Conservation (phyloP, 768 basidiomycete species). For the Kwoniella heveanensis region DNA sequence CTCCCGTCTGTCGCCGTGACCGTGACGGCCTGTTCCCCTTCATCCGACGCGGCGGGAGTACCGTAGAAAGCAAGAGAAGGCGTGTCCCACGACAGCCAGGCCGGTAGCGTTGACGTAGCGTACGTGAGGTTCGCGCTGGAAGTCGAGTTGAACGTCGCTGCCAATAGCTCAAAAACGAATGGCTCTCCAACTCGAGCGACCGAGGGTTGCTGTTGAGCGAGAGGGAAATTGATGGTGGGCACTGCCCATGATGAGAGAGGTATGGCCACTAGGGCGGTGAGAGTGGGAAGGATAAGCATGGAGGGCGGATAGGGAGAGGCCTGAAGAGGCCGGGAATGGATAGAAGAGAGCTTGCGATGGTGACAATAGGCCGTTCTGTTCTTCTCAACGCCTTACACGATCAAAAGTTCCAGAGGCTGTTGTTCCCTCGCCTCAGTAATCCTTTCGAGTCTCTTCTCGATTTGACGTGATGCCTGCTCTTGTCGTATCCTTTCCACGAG, state of each 20-base stretch:
- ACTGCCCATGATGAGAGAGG: slow-evolving; percentile 28
- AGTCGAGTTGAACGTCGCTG: slow-evolving; percentile 64
- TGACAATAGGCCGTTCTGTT: neutral
- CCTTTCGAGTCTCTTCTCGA: too few relatives aligned
- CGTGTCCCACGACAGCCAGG: slow-evolving; percentile 77
- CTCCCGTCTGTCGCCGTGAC: slow-evolving; percentile 63
- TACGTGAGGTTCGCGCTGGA: slow-evolving; percentile 59
- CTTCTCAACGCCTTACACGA: neutral
- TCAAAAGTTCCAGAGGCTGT: neutral
- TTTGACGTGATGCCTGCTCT: neutral
- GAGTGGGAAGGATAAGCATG: slow-evolving; percentile 25
- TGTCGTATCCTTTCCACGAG: neutral
- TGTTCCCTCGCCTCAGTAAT: neutral
- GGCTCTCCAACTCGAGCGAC: slow-evolving; percentile 69
- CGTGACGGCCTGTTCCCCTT: slow-evolving; percentile 66
- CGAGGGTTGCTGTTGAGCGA: slow-evolving; percentile 73
- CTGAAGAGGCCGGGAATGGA: slow-evolving; percentile 15
- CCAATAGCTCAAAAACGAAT: slow-evolving; percentile 72
- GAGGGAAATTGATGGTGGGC: slow-evolving; percentile 62
- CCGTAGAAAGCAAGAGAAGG: slow-evolving; percentile 67
- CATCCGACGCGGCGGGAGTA: slow-evolving; percentile 66
- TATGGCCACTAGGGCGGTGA: slow-evolving; percentile 32
- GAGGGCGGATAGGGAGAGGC: slow-evolving; percentile 3
- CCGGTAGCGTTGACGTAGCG: slow-evolving; percentile 65
- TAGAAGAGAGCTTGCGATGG: neutral